Evolutionary conservation across 352 stramenopile genomes (phyloP).

Genomic region (Globisporangium yorkense): DNA sequence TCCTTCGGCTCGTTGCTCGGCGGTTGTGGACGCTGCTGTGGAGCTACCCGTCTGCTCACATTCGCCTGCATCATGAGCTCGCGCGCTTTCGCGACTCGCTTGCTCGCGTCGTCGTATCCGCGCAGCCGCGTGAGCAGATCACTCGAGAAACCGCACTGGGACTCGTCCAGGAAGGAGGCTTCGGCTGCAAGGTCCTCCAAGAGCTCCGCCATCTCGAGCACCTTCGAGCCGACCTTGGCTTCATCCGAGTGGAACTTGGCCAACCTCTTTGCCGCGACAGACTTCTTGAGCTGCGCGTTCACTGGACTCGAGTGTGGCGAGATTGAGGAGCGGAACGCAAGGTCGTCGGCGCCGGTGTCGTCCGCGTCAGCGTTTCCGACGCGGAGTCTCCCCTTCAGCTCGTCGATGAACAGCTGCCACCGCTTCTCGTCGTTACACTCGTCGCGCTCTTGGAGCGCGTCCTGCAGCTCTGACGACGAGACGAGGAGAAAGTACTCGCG

Average conservation of each 20-base stretch:
- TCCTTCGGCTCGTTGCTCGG: neutral
- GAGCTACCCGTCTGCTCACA: neutral
- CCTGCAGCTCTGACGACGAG: slow-evolving; percentile 38
- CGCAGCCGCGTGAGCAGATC: slow-evolving; percentile 25
- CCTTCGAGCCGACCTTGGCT: slow-evolving; percentile 35
- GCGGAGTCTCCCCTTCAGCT: slow-evolving; percentile 36
- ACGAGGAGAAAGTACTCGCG: slow-evolving; percentile 60
- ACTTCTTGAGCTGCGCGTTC: neutral
- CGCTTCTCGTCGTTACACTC: slow-evolving; percentile 55
- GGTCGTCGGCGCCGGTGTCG: slow-evolving; percentile 1
- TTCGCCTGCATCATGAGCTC: slow-evolving; percentile 27
- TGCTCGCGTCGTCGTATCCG: slow-evolving; percentile 32
- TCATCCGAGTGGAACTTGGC: slow-evolving; percentile 51
- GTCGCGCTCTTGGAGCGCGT: slow-evolving; percentile 39
- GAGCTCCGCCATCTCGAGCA: slow-evolving; percentile 52
- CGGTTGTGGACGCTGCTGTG: neutral
- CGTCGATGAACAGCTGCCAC: slow-evolving; percentile 39
- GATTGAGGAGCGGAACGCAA: neutral
- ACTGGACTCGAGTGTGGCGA: neutral
- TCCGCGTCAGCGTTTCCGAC: slow-evolving; percentile 8
- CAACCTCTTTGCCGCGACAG: neutral
- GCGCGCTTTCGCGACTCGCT: slow-evolving; percentile 38
- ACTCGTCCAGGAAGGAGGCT: slow-evolving; percentile 31
- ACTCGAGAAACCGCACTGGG: slow-evolving; percentile 11
- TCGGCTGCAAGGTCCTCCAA: slow-evolving; percentile 51